These are phyloP conservation scores for Pseudogymnoascus sp. DNA, from an alignment of 2,329 filamentous ascomycete genomes.

Conservation along the genomic window DNA sequence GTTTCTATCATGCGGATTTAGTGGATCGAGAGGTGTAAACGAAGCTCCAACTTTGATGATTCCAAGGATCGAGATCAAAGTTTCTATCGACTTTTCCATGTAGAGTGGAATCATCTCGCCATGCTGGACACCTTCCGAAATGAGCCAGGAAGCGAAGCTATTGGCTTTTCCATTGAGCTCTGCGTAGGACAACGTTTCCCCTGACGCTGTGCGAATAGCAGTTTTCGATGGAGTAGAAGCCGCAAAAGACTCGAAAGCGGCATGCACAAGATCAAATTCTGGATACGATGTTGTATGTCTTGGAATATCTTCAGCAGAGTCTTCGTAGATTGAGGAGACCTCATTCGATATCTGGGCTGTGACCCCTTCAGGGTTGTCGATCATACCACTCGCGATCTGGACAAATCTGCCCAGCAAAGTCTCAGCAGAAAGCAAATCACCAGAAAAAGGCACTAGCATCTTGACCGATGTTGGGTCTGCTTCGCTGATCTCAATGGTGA, in stretches of 20 bases:
- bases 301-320: background rate
- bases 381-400: background rate
- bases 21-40: constrained; percentile 6
- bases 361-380: background rate
- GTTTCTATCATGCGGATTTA: background rate
- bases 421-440: background rate
- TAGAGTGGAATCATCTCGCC: constrained; percentile 9
- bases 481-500: constrained; percentile 5
- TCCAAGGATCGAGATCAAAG: constrained; percentile 3
- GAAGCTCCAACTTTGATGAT: constrained; percentile 4
- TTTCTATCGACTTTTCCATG: constrained; percentile 9
- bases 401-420: constrained; percentile 1
- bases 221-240: background rate
- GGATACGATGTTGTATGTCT: background rate
- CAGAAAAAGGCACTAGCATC: background rate
- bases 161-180: constrained; percentile 8
- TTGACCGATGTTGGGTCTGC: constrained; percentile 6
- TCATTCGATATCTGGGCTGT: background rate
- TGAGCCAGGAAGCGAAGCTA: background rate
- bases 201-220: background rate
- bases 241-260: background rate
- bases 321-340: background rate
- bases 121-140: background rate
- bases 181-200: constrained; percentile 3
- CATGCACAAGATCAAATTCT: background rate